Conservation (phyloP, 2,329 filamentous ascomycete genomes). For the Claviceps sorghi region DNA sequence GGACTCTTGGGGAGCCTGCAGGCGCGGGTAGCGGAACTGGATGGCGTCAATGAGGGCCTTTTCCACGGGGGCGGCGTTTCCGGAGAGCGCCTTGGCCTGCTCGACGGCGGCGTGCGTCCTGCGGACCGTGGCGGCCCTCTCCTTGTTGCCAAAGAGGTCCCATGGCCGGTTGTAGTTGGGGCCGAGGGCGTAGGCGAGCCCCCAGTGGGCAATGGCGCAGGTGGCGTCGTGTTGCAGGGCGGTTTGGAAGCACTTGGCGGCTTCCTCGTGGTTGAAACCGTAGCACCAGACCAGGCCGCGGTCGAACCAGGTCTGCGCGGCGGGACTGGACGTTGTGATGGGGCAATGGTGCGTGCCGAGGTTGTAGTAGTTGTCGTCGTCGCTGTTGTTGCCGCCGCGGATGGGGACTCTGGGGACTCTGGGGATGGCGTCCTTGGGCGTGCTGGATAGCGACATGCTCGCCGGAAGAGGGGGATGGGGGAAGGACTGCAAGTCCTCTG, state of each 20-base stretch:
- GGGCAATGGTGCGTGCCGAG: conserved; percentile 44
- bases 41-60: conserved; percentile 49
- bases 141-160: conserved; percentile 51
- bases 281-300: conserved; percentile 61
- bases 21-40: conserved; percentile 41
- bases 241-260: conserved; percentile 46
- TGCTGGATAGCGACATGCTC: background rate
- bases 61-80: conserved; percentile 28
- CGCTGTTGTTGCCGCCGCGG: conserved; percentile 17
- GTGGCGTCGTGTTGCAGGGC: conserved; percentile 38
- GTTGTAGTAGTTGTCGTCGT: conserved; percentile 33
- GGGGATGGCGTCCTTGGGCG: background rate
- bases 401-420: background rate
- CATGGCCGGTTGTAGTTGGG: conserved; percentile 70
- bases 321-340: conserved; percentile 35
- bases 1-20: conserved; percentile 25
- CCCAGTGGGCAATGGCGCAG: conserved; percentile 55
- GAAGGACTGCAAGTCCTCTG: too few species aligned
- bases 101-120: conserved; percentile 17
- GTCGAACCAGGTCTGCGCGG: conserved; percentile 53
- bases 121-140: conserved; percentile 36
- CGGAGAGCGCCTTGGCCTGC: conserved; percentile 12
- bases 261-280: conserved; percentile 64
- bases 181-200: conserved; percentile 54
- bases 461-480: background rate